phyloP scores from a whole-genome alignment of 2,329 filamentous ascomycete species.

The Chalara sp. region DNA sequence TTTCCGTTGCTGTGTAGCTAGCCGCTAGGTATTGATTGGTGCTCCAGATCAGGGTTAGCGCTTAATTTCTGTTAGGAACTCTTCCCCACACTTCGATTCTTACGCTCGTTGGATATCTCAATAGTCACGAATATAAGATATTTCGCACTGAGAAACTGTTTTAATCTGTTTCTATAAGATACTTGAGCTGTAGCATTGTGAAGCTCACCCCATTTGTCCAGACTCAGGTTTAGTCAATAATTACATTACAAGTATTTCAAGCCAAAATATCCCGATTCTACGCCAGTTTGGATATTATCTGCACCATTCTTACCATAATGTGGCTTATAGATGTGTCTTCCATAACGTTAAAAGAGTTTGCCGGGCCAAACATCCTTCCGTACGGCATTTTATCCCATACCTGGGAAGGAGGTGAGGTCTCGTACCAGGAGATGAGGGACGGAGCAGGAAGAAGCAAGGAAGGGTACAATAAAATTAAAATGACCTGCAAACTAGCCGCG shows the following conservation, averaged over 20 bases:
- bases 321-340: neutral
- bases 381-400: neutral
- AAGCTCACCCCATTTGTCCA: no score
- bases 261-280: neutral
- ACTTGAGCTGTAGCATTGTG: no score
- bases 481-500: neutral
- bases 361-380: neutral
- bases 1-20: no score
- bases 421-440: neutral
- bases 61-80: no score
- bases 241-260: neutral
- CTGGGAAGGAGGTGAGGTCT: neutral
- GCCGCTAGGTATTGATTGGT: no score
- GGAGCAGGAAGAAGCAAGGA: neutral
- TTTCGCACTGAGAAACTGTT: no score
- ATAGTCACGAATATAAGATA: no score
- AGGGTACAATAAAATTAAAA: neutral
- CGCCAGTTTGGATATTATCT: neutral
- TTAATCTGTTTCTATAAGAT: no score
- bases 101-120: no score
- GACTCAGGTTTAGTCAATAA: no score
- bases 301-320: neutral
- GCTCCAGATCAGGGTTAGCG: no score
- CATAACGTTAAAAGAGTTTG: neutral
- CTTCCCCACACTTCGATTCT: no score